Base-by-base conservation (phyloP, 1,284 basidiomycete genomes). In the Microbotryomycetes sp. region DNA sequence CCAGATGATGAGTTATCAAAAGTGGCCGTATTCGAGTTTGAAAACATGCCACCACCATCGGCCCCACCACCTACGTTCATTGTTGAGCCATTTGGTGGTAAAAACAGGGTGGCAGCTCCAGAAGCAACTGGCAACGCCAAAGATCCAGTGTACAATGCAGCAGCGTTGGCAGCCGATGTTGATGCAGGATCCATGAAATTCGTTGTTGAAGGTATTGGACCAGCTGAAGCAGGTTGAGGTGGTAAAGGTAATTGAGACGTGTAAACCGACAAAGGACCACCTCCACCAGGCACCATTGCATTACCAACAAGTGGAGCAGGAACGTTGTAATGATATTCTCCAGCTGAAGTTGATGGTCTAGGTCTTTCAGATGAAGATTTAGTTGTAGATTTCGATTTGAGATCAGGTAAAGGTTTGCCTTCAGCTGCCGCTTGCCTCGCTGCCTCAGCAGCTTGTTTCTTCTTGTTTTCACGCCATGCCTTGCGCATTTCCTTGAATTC, bases 401-500 rank as follows among this genome's bases (percentile, higher is more conserved):
- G 2, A 28, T 49, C 12, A 49, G 53, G 42, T 7, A 46, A 14
- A 6, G 50, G 6, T 42, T 54, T 25, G 31, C 54, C 9, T 36
- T 55, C 56, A 3, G 42, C 22, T 9, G 62, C 52, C 19, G 46
- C 50, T 12, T 25, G 26, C 15, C 62, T 59, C 1, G 65, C 64
- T 2, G 59, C 54, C 5, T 54, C 61, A 0, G 64, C 60, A 3
- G 67, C 78, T 26, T 80, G 80, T 69, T 89, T 88, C 77, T 92
- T 90, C 80, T 93, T 97, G 71, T 86, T 84, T 78, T 89, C 90
- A 58, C 92, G 84, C 92, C 92, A 96, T 70, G 89, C 87, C 76
- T 93, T 96, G 66, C 93, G 85, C 74, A 96, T 86, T 73, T 97
- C 94, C 76, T 96, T 97, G 81, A 97, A 97, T 79, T 97, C 93